phyloP scores from a whole-genome alignment of 352 stramenopile species.

The Phytophthora boehmeriae region DNA sequence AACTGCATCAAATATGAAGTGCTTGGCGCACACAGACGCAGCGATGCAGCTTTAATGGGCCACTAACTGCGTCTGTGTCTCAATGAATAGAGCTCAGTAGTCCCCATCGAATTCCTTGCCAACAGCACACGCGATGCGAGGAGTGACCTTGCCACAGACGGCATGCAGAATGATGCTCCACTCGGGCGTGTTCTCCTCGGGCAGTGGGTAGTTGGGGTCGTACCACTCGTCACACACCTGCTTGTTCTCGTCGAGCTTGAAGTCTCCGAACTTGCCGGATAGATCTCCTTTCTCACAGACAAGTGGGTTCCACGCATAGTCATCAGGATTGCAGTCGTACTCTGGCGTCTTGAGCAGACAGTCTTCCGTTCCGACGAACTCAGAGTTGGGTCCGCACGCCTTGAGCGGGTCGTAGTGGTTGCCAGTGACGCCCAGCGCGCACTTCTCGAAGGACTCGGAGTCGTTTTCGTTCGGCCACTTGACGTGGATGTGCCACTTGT shows the following conservation, averaged over 20 bases:
- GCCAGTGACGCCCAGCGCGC: conserved; percentile 36
- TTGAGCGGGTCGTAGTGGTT: conserved; percentile 69
- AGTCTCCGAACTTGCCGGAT: conserved; percentile 49
- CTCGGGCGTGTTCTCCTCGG: conserved; percentile 40
- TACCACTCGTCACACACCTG: conserved; percentile 22
- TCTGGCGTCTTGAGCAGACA: conserved; percentile 40
- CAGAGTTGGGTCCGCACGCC: conserved; percentile 60
- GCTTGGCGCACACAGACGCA: not conserved
- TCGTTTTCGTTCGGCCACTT: conserved; percentile 42
- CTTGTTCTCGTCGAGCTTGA: conserved; percentile 36
- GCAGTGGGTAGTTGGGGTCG: conserved; percentile 44
- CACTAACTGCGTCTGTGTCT: too few relatives aligned
- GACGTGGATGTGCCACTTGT: conserved; percentile 67
- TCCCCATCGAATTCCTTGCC: conserved; percentile 15
- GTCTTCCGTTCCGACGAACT: conserved; percentile 43
- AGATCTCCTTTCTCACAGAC: conserved; percentile 68
- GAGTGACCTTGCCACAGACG: conserved; percentile 40
- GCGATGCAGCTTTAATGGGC: not conserved
- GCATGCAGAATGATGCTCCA: conserved; percentile 64
- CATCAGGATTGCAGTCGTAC: conserved; percentile 50
- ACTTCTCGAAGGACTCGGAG: conserved; percentile 49
- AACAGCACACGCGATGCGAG: conserved; percentile 50
- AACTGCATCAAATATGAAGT: not conserved
- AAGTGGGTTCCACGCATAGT: conserved; percentile 38
- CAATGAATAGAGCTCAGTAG: too few relatives aligned